Conservation (phyloP, 1,139 yeast genomes). For the Blastobotrys elegans region DNA sequence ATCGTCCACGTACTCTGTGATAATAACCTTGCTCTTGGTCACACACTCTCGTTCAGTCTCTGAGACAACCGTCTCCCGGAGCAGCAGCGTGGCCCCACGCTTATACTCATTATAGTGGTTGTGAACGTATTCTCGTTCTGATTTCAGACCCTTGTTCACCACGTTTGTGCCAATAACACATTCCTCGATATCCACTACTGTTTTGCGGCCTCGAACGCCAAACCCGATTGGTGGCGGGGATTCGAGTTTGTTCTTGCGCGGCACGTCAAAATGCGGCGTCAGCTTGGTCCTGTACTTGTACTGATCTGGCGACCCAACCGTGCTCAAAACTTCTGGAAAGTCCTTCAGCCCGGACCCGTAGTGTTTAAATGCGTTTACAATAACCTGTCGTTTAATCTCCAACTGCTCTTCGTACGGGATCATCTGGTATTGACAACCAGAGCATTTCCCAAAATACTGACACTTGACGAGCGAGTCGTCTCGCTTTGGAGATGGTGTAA, state of each 20-base stretch:
- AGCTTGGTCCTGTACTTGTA: slow-evolving; percentile 82
- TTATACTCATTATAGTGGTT: slow-evolving; percentile 50
- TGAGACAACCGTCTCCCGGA: slow-evolving; percentile 60
- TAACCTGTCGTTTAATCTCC: slow-evolving; percentile 64
- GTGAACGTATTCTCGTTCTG: slow-evolving; percentile 57
- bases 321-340: slow-evolving; percentile 57
- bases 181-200: slow-evolving; percentile 85
- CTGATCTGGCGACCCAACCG: slow-evolving; percentile 75
- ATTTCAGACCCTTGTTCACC: slow-evolving; percentile 66
- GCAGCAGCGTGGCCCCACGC: slow-evolving; percentile 80
- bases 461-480: slow-evolving; percentile 58
- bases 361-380: slow-evolving; percentile 73
- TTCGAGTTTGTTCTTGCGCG: slow-evolving; percentile 43
- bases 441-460: slow-evolving; percentile 73
- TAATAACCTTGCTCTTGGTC: slow-evolving; percentile 72
- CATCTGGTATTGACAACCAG: slow-evolving; percentile 92
- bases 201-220: slow-evolving; percentile 74
- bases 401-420: slow-evolving; percentile 69
- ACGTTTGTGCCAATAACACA: slow-evolving; percentile 83
- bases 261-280: slow-evolving; percentile 92
- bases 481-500: slow-evolving; percentile 43
- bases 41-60: slow-evolving; percentile 40
- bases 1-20: slow-evolving; percentile 67
- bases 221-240: slow-evolving; percentile 76
- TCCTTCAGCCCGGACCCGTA: slow-evolving; percentile 51